Percentiles rank a stretch among this genome's conserved stretches.
These are phyloP conservation scores for maize (Zea mays) DNA, from an alignment of 176 grass and related monocot genomes.

Conservation along the genomic window Zm-B73-REFERENCE-NAM-5.0 NC_050104.1:119909001-119909500, in stretches of 20 bases:
- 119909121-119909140: conserved; percentile 97
- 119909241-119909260: neutral
- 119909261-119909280: conserved; percentile 11
- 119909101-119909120: conserved; percentile 94
- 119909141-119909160: neutral
- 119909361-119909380: too few relatives aligned
- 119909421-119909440: too few relatives aligned
- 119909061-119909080: conserved; percentile 86
- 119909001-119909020: conserved; percentile 88
- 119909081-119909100: conserved; percentile 99
- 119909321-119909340: too few relatives aligned
- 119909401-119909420: too few relatives aligned
- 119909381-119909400: too few relatives aligned
- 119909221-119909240: neutral
- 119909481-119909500: too few relatives aligned
- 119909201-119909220: conserved; percentile 12
- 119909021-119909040: conserved; percentile 97
- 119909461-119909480: too few relatives aligned
- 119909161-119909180: conserved; percentile 13
- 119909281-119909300: too few relatives aligned
- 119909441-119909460: too few relatives aligned
- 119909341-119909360: too few relatives aligned
- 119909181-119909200: conserved; percentile 1
- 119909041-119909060: conserved; percentile 84
- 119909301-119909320: too few relatives aligned